Conservation (phyloP, 169 alveolate genomes). For the Fabrea salina region DNA sequence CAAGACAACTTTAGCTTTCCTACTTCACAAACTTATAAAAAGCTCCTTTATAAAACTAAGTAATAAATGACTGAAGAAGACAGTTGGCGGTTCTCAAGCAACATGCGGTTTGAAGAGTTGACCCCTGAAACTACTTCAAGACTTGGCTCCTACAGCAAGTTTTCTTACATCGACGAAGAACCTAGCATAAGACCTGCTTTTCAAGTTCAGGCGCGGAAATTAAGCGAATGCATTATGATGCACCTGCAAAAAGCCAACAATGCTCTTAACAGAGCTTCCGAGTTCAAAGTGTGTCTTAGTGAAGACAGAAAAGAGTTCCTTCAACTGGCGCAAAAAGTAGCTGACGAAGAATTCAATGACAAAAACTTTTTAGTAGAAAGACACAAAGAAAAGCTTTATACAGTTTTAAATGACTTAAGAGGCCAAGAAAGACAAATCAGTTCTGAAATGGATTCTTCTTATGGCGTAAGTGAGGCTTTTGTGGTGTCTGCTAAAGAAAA, state of each 20-base stretch:
- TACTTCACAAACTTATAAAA: background rate
- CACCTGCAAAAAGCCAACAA: background rate
- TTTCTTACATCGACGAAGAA: background rate
- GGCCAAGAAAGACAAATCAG: background rate
- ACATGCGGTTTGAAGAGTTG: too few species aligned
- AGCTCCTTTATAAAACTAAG: background rate
- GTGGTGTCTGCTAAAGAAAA: background rate
- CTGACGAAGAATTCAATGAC: conserved; percentile 2
- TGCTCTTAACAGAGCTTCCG: background rate
- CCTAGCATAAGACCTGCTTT: background rate
- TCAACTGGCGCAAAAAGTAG: conserved; percentile 9
- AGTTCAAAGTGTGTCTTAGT: background rate
- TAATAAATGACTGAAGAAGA: background rate
- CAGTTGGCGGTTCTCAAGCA: too few species aligned
- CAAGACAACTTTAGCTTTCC: background rate
- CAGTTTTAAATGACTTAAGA: background rate
- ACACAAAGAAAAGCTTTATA: background rate
- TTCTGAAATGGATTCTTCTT: background rate
- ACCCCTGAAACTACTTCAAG: too few species aligned
- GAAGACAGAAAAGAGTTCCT: background rate
- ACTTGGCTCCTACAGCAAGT: too few species aligned
- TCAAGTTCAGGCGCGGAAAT: background rate
- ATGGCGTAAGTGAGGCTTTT: conserved; percentile 1
- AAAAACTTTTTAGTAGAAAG: background rate
- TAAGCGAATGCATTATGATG: background rate